Conservation (phyloP, 148 eudicot genomes). For the Rhododendron henanense region DNA sequence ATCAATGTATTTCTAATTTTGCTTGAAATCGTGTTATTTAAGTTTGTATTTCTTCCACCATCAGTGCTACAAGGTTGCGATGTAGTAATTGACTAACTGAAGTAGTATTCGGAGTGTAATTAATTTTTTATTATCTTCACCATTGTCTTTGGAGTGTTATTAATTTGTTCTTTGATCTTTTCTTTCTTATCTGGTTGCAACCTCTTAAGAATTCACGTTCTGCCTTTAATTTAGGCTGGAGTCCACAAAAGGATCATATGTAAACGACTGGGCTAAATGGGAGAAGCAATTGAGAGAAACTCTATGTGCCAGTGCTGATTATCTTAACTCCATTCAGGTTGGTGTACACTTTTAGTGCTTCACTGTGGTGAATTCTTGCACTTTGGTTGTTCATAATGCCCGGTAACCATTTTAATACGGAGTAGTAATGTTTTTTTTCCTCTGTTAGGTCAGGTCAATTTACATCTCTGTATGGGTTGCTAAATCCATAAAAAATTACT, state of each 20-base stretch:
- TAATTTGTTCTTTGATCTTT: not conserved
- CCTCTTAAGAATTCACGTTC: not conserved
- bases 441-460: not conserved
- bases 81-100: not conserved
- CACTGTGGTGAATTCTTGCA: not conserved
- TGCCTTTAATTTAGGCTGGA: constrained; percentile 52
- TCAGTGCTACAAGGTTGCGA: not conserved
- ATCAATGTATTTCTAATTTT: not conserved
- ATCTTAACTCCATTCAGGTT: constrained; percentile 79
- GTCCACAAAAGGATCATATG: constrained; percentile 79
- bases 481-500: not conserved
- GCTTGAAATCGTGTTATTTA: not conserved
- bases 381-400: not conserved
- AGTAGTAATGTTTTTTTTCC: not conserved
- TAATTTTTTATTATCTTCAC: not conserved
- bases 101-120: too few relatives aligned
- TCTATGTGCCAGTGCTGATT: constrained; percentile 47
- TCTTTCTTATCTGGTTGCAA: not conserved
- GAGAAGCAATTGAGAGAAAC: constrained; percentile 67
- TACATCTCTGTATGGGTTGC: not conserved
- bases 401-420: not conserved
- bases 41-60: not conserved
- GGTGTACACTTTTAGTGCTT: not conserved
- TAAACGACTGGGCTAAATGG: constrained; percentile 75
- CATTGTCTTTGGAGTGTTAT: not conserved